Evolutionary conservation across 2,329 filamentous ascomycete species (phyloP).

Genomic region (Dothistroma septosporum): DNA sequence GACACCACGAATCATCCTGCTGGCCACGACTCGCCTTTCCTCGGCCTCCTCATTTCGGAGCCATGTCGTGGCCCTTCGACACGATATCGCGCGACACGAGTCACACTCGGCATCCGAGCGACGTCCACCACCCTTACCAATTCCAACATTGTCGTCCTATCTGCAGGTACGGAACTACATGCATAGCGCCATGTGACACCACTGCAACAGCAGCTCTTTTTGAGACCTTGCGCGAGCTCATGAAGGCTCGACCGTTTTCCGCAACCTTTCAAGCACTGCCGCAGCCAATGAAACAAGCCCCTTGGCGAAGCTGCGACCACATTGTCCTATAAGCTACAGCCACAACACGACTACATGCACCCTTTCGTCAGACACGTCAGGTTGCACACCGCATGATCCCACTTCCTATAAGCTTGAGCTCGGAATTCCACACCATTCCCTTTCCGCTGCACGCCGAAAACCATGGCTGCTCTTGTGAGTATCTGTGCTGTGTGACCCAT

Average conservation of each 20-base stretch:
- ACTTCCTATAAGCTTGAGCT: neutral
- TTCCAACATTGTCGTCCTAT: neutral
- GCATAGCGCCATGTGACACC: slow-evolving; percentile 1
- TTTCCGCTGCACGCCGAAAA: neutral
- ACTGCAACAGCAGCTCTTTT: neutral
- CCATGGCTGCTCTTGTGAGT: neutral
- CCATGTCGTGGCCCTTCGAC: neutral
- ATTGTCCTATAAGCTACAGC: neutral
- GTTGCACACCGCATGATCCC: neutral
- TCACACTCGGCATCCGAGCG: neutral
- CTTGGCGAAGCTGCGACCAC: neutral
- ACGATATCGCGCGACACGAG: neutral
- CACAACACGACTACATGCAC: neutral
- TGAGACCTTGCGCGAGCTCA: neutral
- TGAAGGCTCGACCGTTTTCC: neutral
- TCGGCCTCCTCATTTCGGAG: neutral
- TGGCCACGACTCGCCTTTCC: neutral
- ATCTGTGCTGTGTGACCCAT: neutral
- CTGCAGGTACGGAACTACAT: slow-evolving; percentile 1
- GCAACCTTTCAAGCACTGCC: neutral
- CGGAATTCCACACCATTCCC: neutral
- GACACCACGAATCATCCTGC: neutral
- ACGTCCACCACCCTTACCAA: neutral
- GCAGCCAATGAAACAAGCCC: slow-evolving; percentile 1
- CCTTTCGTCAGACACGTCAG: neutral